A percentile compares a stretch with the other conserved stretches of the same genome.
These are phyloP conservation scores for Aspergillus versicolor DNA, from an alignment of 2,329 filamentous ascomycete species.

Conservation along the genomic window DNA sequence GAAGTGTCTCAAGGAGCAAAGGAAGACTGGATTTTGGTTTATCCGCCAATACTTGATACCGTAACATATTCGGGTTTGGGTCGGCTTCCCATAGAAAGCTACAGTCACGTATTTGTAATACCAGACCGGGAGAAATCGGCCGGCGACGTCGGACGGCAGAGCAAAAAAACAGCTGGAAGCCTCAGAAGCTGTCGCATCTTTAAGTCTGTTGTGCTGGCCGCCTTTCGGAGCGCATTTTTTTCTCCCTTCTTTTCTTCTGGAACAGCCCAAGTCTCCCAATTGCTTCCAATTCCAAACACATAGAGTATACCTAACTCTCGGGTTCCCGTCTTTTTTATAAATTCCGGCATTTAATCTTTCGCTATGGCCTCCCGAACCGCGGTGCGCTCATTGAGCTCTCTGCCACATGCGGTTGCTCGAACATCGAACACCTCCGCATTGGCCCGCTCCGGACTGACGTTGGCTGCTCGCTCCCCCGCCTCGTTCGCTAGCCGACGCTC, in stretches of 20 bases:
- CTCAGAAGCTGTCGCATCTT: background rate
- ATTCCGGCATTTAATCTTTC: conserved; percentile 18
- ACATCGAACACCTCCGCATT: conserved; percentile 31
- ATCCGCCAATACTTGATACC: conserved; percentile 16
- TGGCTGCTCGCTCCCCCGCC: conserved; percentile 31
- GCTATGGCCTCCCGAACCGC: conserved; percentile 40
- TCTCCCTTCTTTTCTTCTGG: conserved; percentile 9
- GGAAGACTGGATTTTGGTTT: conserved; percentile 18
- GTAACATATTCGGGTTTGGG: background rate
- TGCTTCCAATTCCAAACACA: background rate
- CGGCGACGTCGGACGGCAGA: conserved; percentile 21
- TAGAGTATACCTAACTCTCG: background rate
- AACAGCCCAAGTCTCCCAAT: background rate
- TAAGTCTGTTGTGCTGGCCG: conserved; percentile 9
- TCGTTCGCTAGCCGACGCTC: conserved; percentile 25
- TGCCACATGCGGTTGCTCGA: conserved; percentile 35
- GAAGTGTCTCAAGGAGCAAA: background rate
- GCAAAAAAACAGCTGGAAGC: conserved; percentile 1
- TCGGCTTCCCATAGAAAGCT: background rate
- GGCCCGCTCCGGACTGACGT: conserved; percentile 29
- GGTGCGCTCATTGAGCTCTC: conserved; percentile 37
- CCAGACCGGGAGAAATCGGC: conserved; percentile 28
- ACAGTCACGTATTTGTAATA: conserved; percentile 11
- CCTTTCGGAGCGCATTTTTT: conserved; percentile 11
- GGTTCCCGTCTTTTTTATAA: background rate